phyloP scores from a whole-genome alignment of 1,284 basidiomycete genomes.

The Cutaneotrichosporon arboriforme region DNA sequence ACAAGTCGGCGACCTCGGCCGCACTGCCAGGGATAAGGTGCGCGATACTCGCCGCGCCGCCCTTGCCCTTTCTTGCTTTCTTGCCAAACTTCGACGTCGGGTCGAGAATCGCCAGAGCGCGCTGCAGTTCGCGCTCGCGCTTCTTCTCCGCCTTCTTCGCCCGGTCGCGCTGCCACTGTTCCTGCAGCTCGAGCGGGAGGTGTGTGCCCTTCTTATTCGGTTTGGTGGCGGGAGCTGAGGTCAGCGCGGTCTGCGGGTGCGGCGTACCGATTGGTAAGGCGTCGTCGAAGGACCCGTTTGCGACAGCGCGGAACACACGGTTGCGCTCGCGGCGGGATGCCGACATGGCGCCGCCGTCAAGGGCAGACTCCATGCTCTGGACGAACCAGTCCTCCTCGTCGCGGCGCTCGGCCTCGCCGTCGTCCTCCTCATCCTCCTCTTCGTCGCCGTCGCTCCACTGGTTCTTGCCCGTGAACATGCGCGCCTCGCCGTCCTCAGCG shows the following conservation, averaged over 20 bases:
- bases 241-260: neutral
- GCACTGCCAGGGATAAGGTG: constrained; percentile 41
- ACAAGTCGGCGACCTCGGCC: constrained; percentile 39
- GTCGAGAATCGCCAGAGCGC: constrained; percentile 4
- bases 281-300: constrained; percentile 57
- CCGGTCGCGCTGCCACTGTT: constrained; percentile 74
- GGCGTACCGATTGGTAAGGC: constrained; percentile 40
- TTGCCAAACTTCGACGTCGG: neutral
- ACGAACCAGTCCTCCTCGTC: constrained; percentile 20
- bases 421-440: constrained; percentile 15
- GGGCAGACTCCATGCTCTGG: constrained; percentile 48
- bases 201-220: constrained; percentile 52
- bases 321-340: constrained; percentile 56
- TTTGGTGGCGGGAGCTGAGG: constrained; percentile 31
- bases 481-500: constrained; percentile 12
- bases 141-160: constrained; percentile 74
- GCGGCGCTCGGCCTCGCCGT: constrained; percentile 8
- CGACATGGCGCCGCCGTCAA: constrained; percentile 52
- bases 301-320: constrained; percentile 60
- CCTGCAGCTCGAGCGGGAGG: constrained; percentile 60
- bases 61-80: constrained; percentile 44
- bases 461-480: constrained; percentile 8
- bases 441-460: constrained; percentile 14
- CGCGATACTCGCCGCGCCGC: constrained; percentile 29
- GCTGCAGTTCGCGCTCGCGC: constrained; percentile 54